A percentile compares a stretch with the other conserved stretches of the same genome.
Evolutionary conservation across 208 protist species (phyloP).

Genomic region (Wallacemonas sp.): DNA sequence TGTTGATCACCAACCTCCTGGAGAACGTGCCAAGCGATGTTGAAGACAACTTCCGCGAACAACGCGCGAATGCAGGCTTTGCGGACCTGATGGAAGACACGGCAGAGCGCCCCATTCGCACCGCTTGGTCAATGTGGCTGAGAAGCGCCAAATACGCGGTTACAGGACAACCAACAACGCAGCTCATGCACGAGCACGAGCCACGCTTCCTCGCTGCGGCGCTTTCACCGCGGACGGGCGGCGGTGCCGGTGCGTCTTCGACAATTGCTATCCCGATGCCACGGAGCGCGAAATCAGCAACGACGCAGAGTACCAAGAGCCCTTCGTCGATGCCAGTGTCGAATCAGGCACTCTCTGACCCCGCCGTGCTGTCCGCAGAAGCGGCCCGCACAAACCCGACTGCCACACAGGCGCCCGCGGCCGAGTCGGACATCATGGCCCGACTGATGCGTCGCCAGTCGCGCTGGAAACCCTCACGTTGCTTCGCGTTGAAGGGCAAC

Average conservation of each 20-base stretch:
- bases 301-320: conserved; percentile 47
- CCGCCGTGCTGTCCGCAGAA: conserved; percentile 79
- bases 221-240: conserved; percentile 33
- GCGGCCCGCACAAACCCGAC: conserved; percentile 30
- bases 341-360: conserved; percentile 57
- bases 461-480: conserved; percentile 52
- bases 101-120: conserved; percentile 32
- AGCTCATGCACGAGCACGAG: conserved; percentile 41
- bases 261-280: conserved; percentile 85
- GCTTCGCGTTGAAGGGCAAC: conserved; percentile 67
- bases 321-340: conserved; percentile 12
- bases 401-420: conserved; percentile 2
- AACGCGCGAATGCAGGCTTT: conserved; percentile 55
- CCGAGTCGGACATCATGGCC: conserved; percentile 26
- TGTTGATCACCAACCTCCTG: conserved; percentile 68
- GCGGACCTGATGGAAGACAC: conserved; percentile 71
- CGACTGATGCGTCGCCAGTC: conserved; percentile 35
- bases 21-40: conserved; percentile 30
- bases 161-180: conserved; percentile 25
- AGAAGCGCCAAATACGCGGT: conserved; percentile 65
- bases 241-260: conserved; percentile 22
- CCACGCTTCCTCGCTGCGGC: conserved; percentile 38
- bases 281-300: conserved; percentile 68
- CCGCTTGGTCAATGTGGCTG: conserved; percentile 71
- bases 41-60: conserved; percentile 48